These are phyloP conservation scores for Mycena leptocephala DNA, from an alignment of 768 basidiomycete genomes.

Conservation along the genomic window DNA sequence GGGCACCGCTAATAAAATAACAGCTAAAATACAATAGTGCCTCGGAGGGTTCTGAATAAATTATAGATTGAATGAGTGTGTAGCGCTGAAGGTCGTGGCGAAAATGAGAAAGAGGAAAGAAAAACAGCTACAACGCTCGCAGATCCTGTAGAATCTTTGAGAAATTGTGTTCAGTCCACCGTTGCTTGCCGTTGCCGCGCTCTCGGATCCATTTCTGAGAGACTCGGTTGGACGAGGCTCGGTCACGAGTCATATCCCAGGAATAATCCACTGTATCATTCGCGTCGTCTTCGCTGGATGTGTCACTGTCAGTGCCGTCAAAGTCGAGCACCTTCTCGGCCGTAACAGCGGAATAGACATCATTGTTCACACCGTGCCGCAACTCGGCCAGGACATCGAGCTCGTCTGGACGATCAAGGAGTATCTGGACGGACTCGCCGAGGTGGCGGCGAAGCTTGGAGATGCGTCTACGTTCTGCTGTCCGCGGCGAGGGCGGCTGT, in stretches of 20 bases:
- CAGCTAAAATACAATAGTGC: slow-evolving; percentile 18
- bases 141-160: slow-evolving; percentile 28
- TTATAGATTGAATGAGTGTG: slow-evolving; percentile 5
- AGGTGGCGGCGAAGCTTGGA: slow-evolving; percentile 46
- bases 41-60: background rate
- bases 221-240: background rate
- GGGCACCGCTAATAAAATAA: background rate
- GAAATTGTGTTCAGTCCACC: slow-evolving; percentile 35
- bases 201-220: slow-evolving; percentile 33
- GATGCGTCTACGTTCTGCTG: slow-evolving; percentile 37
- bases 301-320: slow-evolving; percentile 23
- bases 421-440: slow-evolving; percentile 40
- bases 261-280: background rate
- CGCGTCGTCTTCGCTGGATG: slow-evolving; percentile 14
- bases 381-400: slow-evolving; percentile 16
- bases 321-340: slow-evolving; percentile 14
- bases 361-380: slow-evolving; percentile 5
- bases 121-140: slow-evolving; percentile 10
- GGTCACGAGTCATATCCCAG: background rate
- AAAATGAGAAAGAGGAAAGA: background rate
- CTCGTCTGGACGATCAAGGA: slow-evolving; percentile 27
- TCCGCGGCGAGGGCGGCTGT: slow-evolving; percentile 39
- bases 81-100: background rate
- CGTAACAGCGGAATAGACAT: background rate
- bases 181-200: slow-evolving; percentile 26